Evolutionary conservation across 495 filamentous ascomycete species (phyloP), one percentile per base, ranked within the genome.

Genomic region (Neurospora discreta): DNA sequence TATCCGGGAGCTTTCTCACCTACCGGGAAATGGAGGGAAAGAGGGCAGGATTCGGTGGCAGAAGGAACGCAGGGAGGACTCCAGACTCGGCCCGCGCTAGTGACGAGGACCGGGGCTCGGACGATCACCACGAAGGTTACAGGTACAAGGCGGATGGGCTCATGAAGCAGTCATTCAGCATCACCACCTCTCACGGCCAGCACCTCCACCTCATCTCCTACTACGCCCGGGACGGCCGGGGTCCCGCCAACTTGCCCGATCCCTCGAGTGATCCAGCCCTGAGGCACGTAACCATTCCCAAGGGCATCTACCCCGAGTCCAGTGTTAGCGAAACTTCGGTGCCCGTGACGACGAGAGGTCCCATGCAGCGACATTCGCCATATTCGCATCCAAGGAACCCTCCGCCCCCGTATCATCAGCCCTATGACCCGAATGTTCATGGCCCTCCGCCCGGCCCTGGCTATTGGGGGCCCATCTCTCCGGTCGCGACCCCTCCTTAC

Each of bases 111-210:
- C 87, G 89, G 74, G 52, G 52, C 30, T 60, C 52, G 52, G 90
- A 90, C 72, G 93, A 95, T 39, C 95, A 94, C 42, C 95, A 92
- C 0, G 95, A 99, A 80, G 95, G 95, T 15, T 99, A 98, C 79
- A 88, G 95, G 70, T 99, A 99, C 82, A 99, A 99, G 83, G 90
- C 92, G 2, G 95, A 98, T 76, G 95, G 95, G 0, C 84, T 99
- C 42, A 97, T 97, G 94, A 99, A 99, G 85, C 95, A 99, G 81
- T 98, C 95, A 0, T 99, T 98, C 86, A 98, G 95, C 84, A 98
- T 99, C 79, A 97, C 95, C 5, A 98, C 95, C 3, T 90, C 91
- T 9, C 87, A 85, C 26, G 91, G 92, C 39, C 93, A 98, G 73
- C 97, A 98, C 76, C 87, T 99, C 6, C 95, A 99, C 79, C 85